phyloP scores from a whole-genome alignment of 1,284 basidiomycete species.

The Rhizoctonia solani region DNA sequence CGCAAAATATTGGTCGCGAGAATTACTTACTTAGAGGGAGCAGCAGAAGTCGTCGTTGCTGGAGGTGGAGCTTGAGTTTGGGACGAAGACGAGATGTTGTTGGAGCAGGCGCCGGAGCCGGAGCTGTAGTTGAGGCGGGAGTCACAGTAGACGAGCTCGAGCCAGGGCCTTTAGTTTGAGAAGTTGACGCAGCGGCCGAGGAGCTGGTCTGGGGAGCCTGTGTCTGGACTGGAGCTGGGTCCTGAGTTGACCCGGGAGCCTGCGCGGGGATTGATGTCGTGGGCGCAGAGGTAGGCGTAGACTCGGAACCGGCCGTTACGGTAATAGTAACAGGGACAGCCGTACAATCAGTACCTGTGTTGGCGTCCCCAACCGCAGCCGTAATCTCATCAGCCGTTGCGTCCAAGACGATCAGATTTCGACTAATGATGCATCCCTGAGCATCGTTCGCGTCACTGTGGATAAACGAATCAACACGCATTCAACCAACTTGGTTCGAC shows the following conservation, averaged over 20 bases:
- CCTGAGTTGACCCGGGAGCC: too few relatives aligned
- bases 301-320: slow-evolving; percentile 29
- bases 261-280: too few relatives aligned
- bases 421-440: slow-evolving; percentile 65
- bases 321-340: slow-evolving; percentile 36
- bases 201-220: too few relatives aligned
- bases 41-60: slow-evolving; percentile 39
- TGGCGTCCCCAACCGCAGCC: slow-evolving; percentile 44
- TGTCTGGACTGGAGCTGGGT: too few relatives aligned
- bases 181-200: too few relatives aligned
- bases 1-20: not conserved
- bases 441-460: slow-evolving; percentile 56
- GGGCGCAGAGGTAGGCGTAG: slow-evolving; percentile 21
- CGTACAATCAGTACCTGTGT: slow-evolving; percentile 34
- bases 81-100: slow-evolving; percentile 36
- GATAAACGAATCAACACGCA: slow-evolving; percentile 49
- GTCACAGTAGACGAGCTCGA: slow-evolving; percentile 23
- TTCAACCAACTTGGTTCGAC: slow-evolving; percentile 41
- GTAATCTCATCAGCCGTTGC: slow-evolving; percentile 63
- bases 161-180: too few relatives aligned
- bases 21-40: slow-evolving; percentile 19
- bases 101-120: slow-evolving; percentile 39
- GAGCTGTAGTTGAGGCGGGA: slow-evolving; percentile 38
- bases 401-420: slow-evolving; percentile 61
- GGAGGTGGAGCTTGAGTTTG: slow-evolving; percentile 36